These are phyloP conservation scores for Phialocephala sp. DNA, from an alignment of 2,329 filamentous ascomycete genomes.

Conservation along the genomic window DNA sequence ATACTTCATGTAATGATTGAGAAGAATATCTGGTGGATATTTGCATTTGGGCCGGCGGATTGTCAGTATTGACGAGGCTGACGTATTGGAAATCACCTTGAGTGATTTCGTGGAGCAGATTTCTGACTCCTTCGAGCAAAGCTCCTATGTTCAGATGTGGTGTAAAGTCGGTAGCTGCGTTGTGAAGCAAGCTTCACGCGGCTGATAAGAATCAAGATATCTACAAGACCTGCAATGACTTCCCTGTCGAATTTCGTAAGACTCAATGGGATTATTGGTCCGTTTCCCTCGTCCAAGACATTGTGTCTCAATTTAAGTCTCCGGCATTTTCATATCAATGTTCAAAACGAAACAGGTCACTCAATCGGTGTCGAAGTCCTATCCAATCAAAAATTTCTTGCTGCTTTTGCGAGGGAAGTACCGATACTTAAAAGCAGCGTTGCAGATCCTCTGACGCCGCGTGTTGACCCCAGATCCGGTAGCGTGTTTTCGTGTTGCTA, in stretches of 20 bases:
- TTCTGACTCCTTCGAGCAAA: conserved; percentile 7
- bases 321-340: background rate
- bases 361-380: background rate
- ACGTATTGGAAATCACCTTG: background rate
- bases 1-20: conserved; percentile 15
- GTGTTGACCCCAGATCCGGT: background rate
- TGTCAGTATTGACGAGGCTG: background rate
- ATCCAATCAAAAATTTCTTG: background rate
- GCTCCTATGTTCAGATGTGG: background rate
- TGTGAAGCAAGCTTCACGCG: conserved; percentile 5
- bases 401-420: background rate
- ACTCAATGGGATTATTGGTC: background rate
- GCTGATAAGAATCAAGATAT: conserved; percentile 3
- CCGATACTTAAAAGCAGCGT: background rate
- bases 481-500: background rate
- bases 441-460: background rate
- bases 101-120: conserved; percentile 1
- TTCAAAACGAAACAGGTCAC: background rate
- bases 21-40: conserved; percentile 8
- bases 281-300: background rate
- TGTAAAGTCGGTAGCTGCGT: background rate
- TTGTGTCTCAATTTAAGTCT: background rate
- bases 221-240: background rate
- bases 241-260: background rate
- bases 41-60: background rate